phyloP scores from a whole-genome alignment of 441 rosid species.

The Gossypium gossypioides region DNA sequence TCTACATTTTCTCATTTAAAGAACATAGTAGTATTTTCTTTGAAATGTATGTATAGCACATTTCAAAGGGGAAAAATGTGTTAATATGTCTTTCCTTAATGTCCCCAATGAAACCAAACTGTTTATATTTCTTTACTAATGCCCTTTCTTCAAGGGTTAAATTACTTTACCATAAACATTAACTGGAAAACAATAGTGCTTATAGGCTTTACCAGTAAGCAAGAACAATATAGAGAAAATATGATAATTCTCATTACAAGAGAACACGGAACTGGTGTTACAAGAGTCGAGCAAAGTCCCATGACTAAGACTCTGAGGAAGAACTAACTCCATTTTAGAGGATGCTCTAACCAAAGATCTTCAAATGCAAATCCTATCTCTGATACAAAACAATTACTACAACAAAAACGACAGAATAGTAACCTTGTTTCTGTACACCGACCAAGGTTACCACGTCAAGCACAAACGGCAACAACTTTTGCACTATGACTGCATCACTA shows the following conservation, averaged over 20 bases:
- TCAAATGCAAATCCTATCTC: slow-evolving; percentile 16
- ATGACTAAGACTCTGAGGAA: not conserved
- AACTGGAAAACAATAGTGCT: not conserved
- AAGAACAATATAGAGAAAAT: not conserved
- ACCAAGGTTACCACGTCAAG: slow-evolving; percentile 29
- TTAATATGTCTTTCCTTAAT: not conserved
- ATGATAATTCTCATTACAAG: slow-evolving; percentile 8
- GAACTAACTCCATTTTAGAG: slow-evolving; percentile 1
- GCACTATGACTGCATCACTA: slow-evolving; percentile 27
- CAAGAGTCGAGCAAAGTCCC: slow-evolving; percentile 16
- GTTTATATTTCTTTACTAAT: not conserved
- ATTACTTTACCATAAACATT: not conserved
- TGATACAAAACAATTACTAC: slow-evolving; percentile 14
- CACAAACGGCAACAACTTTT: slow-evolving; percentile 19
- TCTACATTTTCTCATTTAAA: not conserved
- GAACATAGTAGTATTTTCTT: not conserved
- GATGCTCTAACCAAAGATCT: slow-evolving; percentile 15
- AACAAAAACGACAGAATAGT: slow-evolving; percentile 25
- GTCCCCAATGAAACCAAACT: not conserved
- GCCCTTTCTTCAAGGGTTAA: not conserved
- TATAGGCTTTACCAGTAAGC: not conserved
- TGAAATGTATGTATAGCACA: not conserved
- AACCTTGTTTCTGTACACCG: slow-evolving; percentile 35
- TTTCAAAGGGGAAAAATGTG: not conserved
- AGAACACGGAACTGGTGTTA: slow-evolving; percentile 12